A percentile compares a stretch with the other conserved stretches of the same genome.
Evolutionary conservation across 176 grass and related monocot genomes (phyloP).

Genomic region (Hyparrhenia diplandra): DNA sequence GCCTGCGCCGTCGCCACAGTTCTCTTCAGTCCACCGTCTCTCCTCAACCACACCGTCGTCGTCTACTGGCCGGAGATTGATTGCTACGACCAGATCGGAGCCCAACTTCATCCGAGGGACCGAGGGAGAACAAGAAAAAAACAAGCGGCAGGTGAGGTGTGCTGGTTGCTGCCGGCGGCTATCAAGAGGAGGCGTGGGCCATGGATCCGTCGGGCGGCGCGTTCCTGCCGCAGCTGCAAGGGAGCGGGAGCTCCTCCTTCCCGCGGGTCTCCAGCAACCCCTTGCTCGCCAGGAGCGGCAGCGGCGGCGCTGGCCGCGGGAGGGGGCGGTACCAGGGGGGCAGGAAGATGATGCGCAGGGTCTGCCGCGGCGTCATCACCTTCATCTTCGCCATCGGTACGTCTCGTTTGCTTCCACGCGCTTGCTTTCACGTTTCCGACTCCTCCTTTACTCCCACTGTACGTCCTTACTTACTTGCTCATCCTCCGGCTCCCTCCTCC

Average conservation of each 20-base stretch:
- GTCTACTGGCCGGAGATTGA: neutral
- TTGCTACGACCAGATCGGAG: neutral
- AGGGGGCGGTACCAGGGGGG: constrained; percentile 17
- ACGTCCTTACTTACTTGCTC: too few relatives aligned
- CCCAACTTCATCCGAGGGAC: too few relatives aligned
- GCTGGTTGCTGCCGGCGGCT: neutral
- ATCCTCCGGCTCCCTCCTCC: too few relatives aligned
- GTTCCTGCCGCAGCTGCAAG: constrained; percentile 13
- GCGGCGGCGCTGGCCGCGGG: neutral
- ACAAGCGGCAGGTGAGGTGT: neutral
- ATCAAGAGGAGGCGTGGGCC: neutral
- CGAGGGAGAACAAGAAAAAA: neutral
- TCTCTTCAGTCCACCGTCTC: too few relatives aligned
- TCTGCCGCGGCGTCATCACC: constrained; percentile 71
- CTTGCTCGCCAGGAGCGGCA: constrained; percentile 17
- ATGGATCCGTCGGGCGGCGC: constrained; percentile 42
- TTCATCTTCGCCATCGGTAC: constrained; percentile 88
- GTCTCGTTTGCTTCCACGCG: neutral
- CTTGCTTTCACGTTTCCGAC: neutral
- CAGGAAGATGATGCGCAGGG: constrained; percentile 38
- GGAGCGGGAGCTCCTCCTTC: neutral
- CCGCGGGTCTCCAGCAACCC: constrained; percentile 22
- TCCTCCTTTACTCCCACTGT: neutral
- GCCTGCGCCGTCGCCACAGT: too few relatives aligned
- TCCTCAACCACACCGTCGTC: neutral